Evolutionary conservation across 768 basidiomycete species (phyloP).

Genomic region (Hygrocybe punicea): DNA sequence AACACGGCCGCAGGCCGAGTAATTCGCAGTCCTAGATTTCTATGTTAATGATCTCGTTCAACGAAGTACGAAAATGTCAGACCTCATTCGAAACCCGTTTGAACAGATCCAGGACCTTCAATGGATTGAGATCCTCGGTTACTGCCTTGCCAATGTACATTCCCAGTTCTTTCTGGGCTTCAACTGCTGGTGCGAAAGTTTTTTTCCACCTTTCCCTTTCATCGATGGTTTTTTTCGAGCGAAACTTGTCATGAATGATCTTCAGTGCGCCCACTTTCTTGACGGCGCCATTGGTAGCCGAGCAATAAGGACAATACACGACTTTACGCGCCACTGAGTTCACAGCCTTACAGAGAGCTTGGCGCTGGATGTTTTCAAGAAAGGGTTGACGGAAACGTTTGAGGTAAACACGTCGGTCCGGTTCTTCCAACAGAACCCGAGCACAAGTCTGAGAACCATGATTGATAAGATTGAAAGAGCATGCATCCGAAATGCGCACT

Average conservation of each 20-base stretch:
- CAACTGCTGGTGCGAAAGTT: slow-evolving; percentile 76
- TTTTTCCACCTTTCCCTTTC: slow-evolving; percentile 86
- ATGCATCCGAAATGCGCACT: slow-evolving; percentile 41
- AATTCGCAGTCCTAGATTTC: slow-evolving; percentile 82
- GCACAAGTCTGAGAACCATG: slow-evolving; percentile 68
- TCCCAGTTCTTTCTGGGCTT: slow-evolving; percentile 82
- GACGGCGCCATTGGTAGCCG: slow-evolving; percentile 89
- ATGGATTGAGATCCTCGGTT: slow-evolving; percentile 89
- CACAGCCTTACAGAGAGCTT: slow-evolving; percentile 76
- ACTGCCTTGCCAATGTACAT: slow-evolving; percentile 83
- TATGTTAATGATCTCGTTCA: background rate
- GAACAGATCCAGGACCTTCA: slow-evolving; percentile 92
- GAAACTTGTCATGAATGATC: slow-evolving; percentile 96
- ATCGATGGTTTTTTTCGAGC: slow-evolving; percentile 87
- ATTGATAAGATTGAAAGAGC: slow-evolving; percentile 4
- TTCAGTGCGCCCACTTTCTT: slow-evolving; percentile 94
- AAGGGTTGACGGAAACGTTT: slow-evolving; percentile 87
- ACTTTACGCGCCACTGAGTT: slow-evolving; percentile 85
- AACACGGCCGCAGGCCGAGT: slow-evolving; percentile 81
- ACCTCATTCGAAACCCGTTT: slow-evolving; percentile 90
- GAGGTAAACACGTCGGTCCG: slow-evolving; percentile 78
- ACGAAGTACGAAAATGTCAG: background rate
- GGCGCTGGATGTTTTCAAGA: slow-evolving; percentile 90
- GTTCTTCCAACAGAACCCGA: slow-evolving; percentile 82
- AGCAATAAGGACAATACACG: slow-evolving; percentile 89